phyloP scores from a whole-genome alignment of 495 filamentous ascomycete species.

The Aspergillus biplanus region DNA sequence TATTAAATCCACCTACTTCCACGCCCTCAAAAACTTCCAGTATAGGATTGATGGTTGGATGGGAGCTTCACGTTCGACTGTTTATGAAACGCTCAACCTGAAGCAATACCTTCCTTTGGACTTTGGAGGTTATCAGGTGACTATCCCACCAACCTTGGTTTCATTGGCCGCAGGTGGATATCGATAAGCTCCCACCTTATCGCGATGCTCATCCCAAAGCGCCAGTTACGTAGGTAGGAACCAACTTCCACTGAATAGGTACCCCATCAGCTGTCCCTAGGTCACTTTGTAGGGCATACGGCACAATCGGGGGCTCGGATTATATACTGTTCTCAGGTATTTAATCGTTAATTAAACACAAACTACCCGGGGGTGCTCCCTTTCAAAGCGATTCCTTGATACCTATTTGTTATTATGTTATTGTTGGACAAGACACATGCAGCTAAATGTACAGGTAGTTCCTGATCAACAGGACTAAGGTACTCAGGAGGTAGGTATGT shows the following conservation, averaged over 20 bases:
- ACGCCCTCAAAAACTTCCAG: not conserved
- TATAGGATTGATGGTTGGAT: not conserved
- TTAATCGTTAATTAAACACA: too few species aligned
- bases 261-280: too few species aligned
- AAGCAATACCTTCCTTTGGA: conserved; percentile 2
- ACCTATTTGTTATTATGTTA: too few species aligned
- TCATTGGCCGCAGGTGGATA: conserved; percentile 16
- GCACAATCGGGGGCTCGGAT: too few species aligned
- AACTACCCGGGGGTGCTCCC: too few species aligned
- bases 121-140: conserved; percentile 24
- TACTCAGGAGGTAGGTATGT: too few species aligned
- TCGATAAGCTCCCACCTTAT: conserved; percentile 19
- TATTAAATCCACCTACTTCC: not conserved
- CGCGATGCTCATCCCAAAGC: not conserved
- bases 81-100: not conserved
- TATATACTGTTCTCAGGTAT: too few species aligned
- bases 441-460: too few species aligned
- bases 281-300: too few species aligned
- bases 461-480: too few species aligned
- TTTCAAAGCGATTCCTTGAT: too few species aligned
- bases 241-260: not conserved
- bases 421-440: too few species aligned
- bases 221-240: not conserved
- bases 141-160: conserved; percentile 9
- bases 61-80: not conserved